phyloP scores from a whole-genome alignment of 1,284 basidiomycete species.

The Irpex lacteus region DNA sequence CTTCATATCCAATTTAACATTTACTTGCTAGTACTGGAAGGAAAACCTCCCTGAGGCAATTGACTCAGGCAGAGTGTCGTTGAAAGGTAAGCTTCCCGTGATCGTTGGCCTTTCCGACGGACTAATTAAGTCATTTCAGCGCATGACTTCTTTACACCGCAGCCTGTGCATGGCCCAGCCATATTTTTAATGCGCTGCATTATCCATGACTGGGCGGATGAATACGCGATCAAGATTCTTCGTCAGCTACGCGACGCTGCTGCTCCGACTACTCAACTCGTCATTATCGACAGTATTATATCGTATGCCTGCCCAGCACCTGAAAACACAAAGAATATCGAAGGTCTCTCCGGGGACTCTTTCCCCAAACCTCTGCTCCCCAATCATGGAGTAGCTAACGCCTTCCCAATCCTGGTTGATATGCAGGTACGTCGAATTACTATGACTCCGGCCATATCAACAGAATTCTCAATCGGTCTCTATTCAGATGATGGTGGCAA shows the following conservation, averaged over 20 bases:
- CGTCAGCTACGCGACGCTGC: slow-evolving; percentile 22
- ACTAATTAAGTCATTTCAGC: background rate
- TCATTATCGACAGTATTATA: slow-evolving; percentile 13
- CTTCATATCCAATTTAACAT: background rate
- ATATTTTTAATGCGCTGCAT: slow-evolving; percentile 27
- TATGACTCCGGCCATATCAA: background rate
- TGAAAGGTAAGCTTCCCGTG: slow-evolving; percentile 14
- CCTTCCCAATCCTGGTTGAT: slow-evolving; percentile 9
- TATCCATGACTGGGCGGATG: slow-evolving; percentile 29
- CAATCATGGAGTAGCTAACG: slow-evolving; percentile 7
- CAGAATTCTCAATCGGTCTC: background rate
- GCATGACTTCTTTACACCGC: slow-evolving; percentile 31
- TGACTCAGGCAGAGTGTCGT: slow-evolving; percentile 6
- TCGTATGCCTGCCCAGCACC: slow-evolving; percentile 8
- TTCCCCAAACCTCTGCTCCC: slow-evolving; percentile 10
- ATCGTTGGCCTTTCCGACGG: background rate
- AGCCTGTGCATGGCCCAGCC: slow-evolving; percentile 23
- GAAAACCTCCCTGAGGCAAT: slow-evolving; percentile 7
- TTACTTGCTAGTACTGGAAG: slow-evolving; percentile 8
- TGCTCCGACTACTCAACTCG: slow-evolving; percentile 9
- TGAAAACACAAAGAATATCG: background rate
- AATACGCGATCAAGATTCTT: slow-evolving; percentile 21
- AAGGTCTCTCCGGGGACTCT: background rate
- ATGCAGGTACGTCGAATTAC: background rate
- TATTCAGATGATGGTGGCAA: slow-evolving; percentile 10